Conservation (phyloP, 2,329 filamentous ascomycete genomes). For the Mycosphaerella sp. region DNA sequence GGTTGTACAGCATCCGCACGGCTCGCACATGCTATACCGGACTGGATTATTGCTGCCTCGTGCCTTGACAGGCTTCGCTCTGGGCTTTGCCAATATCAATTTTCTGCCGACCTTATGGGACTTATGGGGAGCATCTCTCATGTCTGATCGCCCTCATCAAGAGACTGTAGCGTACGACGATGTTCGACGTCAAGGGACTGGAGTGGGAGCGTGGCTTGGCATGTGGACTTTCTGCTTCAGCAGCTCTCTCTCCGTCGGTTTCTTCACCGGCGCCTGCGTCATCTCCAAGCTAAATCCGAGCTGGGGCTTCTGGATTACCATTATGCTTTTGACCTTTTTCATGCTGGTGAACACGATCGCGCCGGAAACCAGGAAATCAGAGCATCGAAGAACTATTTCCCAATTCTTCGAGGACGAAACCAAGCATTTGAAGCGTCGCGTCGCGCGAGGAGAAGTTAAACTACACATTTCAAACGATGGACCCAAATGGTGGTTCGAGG, state of each 20-base stretch:
- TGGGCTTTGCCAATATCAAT: conserved; percentile 74
- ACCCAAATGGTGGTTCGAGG: conserved; percentile 70
- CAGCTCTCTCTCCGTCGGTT: conserved; percentile 64
- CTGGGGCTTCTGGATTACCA: conserved; percentile 71
- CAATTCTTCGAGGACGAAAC: conserved; percentile 48
- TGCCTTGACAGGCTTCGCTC: conserved; percentile 58
- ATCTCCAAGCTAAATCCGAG: conserved; percentile 58
- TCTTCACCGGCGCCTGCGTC: conserved; percentile 62
- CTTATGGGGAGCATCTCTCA: conserved; percentile 68
- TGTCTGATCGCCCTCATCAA: conserved; percentile 65
- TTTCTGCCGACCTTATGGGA: conserved; percentile 65
- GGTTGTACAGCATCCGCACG: conserved; percentile 52
- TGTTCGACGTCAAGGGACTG: conserved; percentile 66
- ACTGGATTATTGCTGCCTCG: conserved; percentile 58
- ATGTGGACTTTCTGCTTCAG: conserved; percentile 74
- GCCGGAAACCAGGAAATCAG: conserved; percentile 64
- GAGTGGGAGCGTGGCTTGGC: conserved; percentile 72
- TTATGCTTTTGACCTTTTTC: conserved; percentile 59
- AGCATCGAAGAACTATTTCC: conserved; percentile 60
- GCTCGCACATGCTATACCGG: conserved; percentile 52
- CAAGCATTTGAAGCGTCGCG: conserved; percentile 46
- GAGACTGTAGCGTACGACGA: conserved; percentile 62
- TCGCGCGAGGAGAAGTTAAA: conserved; percentile 68
- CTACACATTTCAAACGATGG: conserved; percentile 67
- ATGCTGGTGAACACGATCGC: conserved; percentile 63